Evolutionary conservation across 805 yeast genomes (phyloP), one percentile per base, ranked within the genome.

Genomic region (Clavispora carvajalis): DNA sequence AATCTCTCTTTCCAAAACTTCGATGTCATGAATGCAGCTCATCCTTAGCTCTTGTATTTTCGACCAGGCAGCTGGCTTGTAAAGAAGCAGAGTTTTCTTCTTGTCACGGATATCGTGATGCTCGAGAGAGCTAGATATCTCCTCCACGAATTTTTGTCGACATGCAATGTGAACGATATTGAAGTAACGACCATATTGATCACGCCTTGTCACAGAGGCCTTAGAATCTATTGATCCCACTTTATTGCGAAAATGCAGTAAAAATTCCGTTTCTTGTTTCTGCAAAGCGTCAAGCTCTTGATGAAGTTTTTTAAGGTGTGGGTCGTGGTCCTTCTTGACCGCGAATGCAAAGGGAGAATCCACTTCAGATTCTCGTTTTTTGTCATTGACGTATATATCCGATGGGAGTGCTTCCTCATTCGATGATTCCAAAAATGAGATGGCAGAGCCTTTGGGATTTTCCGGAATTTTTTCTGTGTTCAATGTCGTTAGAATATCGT

Each of bases 1-100:
- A 6, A 87, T 69, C 1, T 44, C 48, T 2, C 62, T 62, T 55
- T 90, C 96, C 41, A 77, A 80, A 2, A 51, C 51, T 11, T 66
- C 64, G 3, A 88, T 83, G 18, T 63, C 59, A 4, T 66, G 62
- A n/a, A 67, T 65, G 3, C 73, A 55, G 1, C 62, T 54, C 17
- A 76, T 76, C 12, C 82, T 59, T 5, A 62, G 53, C 0, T 85
- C 85, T 21, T 86, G 65, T 1, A 63, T 50, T 1, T 69, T 58
- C 79, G 89, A 80, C 55, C 75, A 69, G 1, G 65, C 59, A 22
- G 65, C 60, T 0, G 71, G 61, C 16, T 81, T 55, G 62, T 74
- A 68, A 3, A 75, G 53, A 0, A 79, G 59, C 15, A 69, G 64
- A 7, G 65, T 61, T 16, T 76, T 71, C 36, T 69, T 69, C 37